phyloP scores from a whole-genome alignment of 176 grass and related monocot species.

The Puya raimondii region DNA sequence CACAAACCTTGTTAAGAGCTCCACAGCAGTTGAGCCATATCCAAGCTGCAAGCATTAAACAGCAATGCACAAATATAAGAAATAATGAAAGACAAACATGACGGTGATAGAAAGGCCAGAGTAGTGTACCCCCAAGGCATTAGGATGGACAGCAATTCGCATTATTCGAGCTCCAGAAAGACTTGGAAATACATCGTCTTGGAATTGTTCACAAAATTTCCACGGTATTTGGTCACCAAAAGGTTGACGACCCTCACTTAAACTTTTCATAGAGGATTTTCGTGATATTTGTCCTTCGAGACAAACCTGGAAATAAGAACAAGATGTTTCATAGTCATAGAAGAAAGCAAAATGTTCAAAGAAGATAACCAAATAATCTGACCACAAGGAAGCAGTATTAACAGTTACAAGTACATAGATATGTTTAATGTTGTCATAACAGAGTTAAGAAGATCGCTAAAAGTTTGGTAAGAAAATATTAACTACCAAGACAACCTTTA shows the following conservation, averaged over 20 bases:
- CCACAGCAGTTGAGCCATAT: slow-evolving; percentile 74
- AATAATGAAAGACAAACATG: neutral
- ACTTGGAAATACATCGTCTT: slow-evolving; percentile 90
- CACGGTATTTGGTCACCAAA: slow-evolving; percentile 98
- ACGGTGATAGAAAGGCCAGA: neutral
- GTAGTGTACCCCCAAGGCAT: slow-evolving; percentile 51
- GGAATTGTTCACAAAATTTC: slow-evolving; percentile 99
- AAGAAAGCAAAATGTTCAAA: too few species aligned
- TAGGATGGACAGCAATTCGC: slow-evolving; percentile 95
- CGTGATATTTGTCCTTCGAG: slow-evolving; percentile 95
- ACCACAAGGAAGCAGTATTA: too few species aligned
- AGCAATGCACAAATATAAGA: neutral
- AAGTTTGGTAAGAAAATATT: too few species aligned
- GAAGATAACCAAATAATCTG: too few species aligned
- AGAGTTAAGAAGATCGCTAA: too few species aligned
- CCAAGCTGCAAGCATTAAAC: slow-evolving; percentile 40
- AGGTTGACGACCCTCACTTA: slow-evolving; percentile 67
- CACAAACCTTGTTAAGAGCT: slow-evolving; percentile 54
- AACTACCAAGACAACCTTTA: too few species aligned
- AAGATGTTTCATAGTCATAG: too few species aligned
- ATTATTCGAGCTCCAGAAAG: slow-evolving; percentile 95
- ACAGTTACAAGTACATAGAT: too few species aligned
- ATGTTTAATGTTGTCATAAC: too few species aligned
- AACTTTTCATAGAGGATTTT: slow-evolving; percentile 75
- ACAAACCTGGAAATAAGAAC: slow-evolving; percentile 51